Evolutionary conservation across 2,329 filamentous ascomycete genomes (phyloP), one percentile per base, ranked within the genome.

Genomic region (Leptographium radiaticola): DNA sequence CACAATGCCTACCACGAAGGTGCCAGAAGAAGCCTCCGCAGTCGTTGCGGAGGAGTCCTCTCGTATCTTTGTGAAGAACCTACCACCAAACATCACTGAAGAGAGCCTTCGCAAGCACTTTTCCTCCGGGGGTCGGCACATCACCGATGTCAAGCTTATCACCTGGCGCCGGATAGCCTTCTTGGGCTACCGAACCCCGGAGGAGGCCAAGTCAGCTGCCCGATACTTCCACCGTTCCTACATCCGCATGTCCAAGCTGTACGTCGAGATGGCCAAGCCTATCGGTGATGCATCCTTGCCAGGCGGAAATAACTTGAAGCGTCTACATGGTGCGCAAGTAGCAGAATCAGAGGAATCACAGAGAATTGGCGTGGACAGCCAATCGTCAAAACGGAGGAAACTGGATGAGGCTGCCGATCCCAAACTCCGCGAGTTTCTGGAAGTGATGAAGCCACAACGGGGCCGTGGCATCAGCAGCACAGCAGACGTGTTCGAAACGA

Each of bases 141-240:
- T 96, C 65, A 97, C 91, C 52, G 93, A 98, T 71, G 81, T 89
- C 63, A 95, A 95, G 76, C 80, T 96, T 66, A 87, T 97, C 65
- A 81, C 88, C 7, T 83, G 89, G 64, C 82, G 93, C 63, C 81
- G 90, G 61, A 96, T 98, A 69, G 93, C 90, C 62, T 98, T 95
- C 76, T 82, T 98, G 56, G 93, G 93, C 58, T 97, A 91, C 75
- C 90, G 87, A 71, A 87, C 80, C 51, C 74, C 86, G 15, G 81
- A 91, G 58, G 85, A 88, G 66, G 93, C 93, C 54, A 75, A 80
- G 55, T 80, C 83, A 64, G 91, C 93, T 46, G 86, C 94, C 66
- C 90, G 87, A 69, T 95, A 95, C 73, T 96, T 96, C 76, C 90
- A 98, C 75, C 88, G 81, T 67, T 85, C 90, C 59, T 98, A 89